These are phyloP conservation scores for Thielaviopsis cerberus DNA, from an alignment of 2,329 filamentous ascomycete species.

Conservation along the genomic window DNA sequence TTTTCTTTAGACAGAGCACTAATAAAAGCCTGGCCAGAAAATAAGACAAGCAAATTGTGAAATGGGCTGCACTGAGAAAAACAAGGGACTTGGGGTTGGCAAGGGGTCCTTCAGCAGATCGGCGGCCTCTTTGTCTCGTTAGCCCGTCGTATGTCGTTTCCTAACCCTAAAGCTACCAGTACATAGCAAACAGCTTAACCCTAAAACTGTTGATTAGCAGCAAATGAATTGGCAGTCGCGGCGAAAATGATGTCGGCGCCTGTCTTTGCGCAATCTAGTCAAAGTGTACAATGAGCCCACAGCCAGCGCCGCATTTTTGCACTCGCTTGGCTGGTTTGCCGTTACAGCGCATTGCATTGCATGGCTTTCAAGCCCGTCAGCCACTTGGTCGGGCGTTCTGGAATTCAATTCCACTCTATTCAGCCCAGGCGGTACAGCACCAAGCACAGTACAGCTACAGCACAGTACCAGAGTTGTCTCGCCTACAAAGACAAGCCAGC, in stretches of 20 bases:
- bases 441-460: too few relatives aligned
- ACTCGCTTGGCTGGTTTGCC: neutral
- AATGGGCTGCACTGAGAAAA: neutral
- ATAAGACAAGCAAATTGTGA: neutral
- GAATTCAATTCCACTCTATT: neutral
- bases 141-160: neutral
- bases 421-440: too few relatives aligned
- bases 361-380: neutral
- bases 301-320: too few relatives aligned
- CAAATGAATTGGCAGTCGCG: too few relatives aligned
- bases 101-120: neutral
- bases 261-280: too few relatives aligned
- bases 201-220: too few relatives aligned
- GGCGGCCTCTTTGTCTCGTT: neutral
- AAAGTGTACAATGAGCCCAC: too few relatives aligned
- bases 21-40: neutral
- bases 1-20: too few relatives aligned
- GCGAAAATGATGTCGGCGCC: too few relatives aligned
- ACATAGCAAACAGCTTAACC: too few relatives aligned
- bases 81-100: neutral
- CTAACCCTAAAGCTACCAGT: neutral
- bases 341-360: neutral
- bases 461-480: too few relatives aligned
- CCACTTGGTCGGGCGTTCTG: neutral
- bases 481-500: too few relatives aligned